Conservation (phyloP, 2,329 filamentous ascomycete genomes). For the Aureobasidium mangrovei region DNA sequence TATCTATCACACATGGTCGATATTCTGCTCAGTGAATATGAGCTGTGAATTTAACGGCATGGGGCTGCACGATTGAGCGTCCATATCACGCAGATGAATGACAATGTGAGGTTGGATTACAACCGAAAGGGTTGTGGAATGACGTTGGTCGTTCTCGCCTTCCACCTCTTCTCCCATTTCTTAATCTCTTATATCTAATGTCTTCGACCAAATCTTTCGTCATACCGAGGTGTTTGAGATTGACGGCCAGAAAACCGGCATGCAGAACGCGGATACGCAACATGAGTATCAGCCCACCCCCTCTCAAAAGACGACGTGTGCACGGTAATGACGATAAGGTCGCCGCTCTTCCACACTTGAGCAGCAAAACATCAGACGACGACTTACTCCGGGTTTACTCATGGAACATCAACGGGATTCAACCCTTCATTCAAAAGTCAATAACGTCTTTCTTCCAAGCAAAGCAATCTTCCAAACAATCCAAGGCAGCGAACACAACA, state of each 20-base stretch:
- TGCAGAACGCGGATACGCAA: background rate
- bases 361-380: background rate
- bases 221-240: too few relatives aligned
- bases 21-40: too few relatives aligned
- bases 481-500: background rate
- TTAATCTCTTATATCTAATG: too few relatives aligned
- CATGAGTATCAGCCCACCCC: conserved; percentile 24
- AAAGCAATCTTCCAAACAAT: conserved; percentile 2
- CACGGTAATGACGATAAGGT: background rate
- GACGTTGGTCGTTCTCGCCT: too few relatives aligned
- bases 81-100: too few relatives aligned
- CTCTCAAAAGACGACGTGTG: conserved; percentile 22
- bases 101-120: too few relatives aligned
- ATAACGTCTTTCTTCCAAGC: conserved; percentile 34
- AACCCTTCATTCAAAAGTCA: conserved; percentile 33
- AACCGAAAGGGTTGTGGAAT: too few relatives aligned
- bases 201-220: background rate
- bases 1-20: too few relatives aligned
- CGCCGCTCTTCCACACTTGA: background rate
- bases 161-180: too few relatives aligned
- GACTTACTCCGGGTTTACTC: conserved; percentile 32
- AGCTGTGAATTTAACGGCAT: too few relatives aligned
- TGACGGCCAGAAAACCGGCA: too few relatives aligned
- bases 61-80: too few relatives aligned
- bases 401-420: conserved; percentile 43